These are phyloP conservation scores for Microascus cirrosus DNA, from an alignment of 2,329 filamentous ascomycete genomes.

Conservation along the genomic window DNA sequence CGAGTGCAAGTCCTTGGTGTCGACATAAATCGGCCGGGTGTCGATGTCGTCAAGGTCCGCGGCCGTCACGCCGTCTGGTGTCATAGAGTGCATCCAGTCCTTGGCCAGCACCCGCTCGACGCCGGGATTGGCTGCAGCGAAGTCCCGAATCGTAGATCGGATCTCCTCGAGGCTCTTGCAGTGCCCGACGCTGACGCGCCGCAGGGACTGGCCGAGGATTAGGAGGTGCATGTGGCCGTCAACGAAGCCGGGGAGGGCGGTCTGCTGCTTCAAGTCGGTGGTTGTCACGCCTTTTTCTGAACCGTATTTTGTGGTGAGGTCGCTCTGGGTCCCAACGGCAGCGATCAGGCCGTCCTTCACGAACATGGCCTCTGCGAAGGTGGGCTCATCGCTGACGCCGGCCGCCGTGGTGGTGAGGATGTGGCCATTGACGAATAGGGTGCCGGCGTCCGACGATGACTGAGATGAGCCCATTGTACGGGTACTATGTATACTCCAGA, in stretches of 20 bases:
- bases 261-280: not conserved
- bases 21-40: conserved; percentile 41
- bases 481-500: too few species aligned
- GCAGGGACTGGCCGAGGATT: conserved; percentile 39
- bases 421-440: conserved; percentile 10
- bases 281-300: not conserved
- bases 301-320: not conserved
- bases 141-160: conserved; percentile 28
- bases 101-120: conserved; percentile 38
- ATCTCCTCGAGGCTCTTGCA: conserved; percentile 40
- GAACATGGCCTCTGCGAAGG: conserved; percentile 10
- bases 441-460: not conserved
- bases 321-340: conserved; percentile 5
- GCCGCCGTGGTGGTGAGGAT: conserved; percentile 8
- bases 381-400: conserved; percentile 7
- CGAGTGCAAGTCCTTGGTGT: conserved; percentile 45
- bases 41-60: conserved; percentile 40
- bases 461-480: too few species aligned
- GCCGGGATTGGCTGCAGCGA: conserved; percentile 33
- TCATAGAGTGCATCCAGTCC: conserved; percentile 45
- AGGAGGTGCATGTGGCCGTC: conserved; percentile 48
- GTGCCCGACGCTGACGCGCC: conserved; percentile 34
- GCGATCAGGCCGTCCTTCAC: conserved; percentile 8
- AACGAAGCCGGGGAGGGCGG: conserved; percentile 41
- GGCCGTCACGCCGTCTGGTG: conserved; percentile 30